These are phyloP conservation scores for Fusarium subtropicale DNA, from an alignment of 2,329 filamentous ascomycete genomes.

Conservation along the genomic window DNA sequence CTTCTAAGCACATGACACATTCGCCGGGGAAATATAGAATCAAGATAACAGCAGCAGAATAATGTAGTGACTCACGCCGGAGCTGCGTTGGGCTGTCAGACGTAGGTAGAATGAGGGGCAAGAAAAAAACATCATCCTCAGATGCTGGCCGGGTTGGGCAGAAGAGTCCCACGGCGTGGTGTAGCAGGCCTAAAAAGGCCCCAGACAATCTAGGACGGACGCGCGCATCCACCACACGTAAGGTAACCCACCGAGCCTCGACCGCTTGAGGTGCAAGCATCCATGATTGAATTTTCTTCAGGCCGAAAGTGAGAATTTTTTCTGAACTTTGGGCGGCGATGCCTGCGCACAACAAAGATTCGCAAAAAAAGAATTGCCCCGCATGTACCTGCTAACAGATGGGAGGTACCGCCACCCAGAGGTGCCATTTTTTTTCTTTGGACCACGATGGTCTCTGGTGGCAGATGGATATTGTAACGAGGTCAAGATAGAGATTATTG, in stretches of 20 bases:
- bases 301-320: conserved; percentile 46
- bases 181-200: conserved; percentile 31
- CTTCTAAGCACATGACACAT: conserved; percentile 1
- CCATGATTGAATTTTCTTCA: conserved; percentile 41
- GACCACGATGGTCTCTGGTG: conserved; percentile 8
- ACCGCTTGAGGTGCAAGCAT: conserved; percentile 28
- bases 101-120: conserved; percentile 39
- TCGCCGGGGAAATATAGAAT: not conserved
- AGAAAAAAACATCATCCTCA: conserved; percentile 20
- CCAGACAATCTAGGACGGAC: conserved; percentile 33
- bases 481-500: conserved; percentile 5
- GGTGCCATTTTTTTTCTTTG: conserved; percentile 1
- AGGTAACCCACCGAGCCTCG: conserved; percentile 39
- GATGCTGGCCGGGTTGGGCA: conserved; percentile 43
- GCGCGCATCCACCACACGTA: conserved; percentile 36
- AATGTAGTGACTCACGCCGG: conserved; percentile 46
- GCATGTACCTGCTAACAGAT: conserved; percentile 49
- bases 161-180: conserved; percentile 32
- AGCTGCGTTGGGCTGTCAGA: conserved; percentile 45
- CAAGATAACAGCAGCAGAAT: not conserved
- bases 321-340: conserved; percentile 30
- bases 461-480: conserved; percentile 15
- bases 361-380: conserved; percentile 35
- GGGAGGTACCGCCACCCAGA: conserved; percentile 42
- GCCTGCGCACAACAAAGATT: conserved; percentile 32